Conservation (phyloP, 2,329 filamentous ascomycete genomes). For the Xylaria sp. region DNA sequence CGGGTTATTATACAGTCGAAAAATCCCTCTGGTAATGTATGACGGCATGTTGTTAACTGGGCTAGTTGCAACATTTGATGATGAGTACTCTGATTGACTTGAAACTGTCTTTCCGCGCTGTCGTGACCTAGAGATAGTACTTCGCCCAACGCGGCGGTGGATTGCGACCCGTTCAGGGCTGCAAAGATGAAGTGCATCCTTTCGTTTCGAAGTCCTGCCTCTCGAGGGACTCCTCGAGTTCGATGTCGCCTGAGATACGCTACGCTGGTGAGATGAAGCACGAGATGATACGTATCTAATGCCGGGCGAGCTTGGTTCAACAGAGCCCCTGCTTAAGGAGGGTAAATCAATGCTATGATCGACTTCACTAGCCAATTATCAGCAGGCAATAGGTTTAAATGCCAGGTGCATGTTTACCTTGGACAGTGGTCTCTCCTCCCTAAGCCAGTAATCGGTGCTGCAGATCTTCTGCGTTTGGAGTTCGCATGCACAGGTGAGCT, state of each 20-base stretch:
- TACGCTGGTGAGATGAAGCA: background rate
- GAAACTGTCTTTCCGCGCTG: background rate
- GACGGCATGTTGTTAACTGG: background rate
- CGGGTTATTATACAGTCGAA: slow-evolving; percentile 29
- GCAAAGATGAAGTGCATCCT: background rate
- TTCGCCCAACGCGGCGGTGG: background rate
- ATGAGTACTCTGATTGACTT: background rate
- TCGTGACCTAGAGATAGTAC: background rate
- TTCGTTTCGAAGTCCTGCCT: slow-evolving; percentile 23
- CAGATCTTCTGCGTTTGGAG: slow-evolving; percentile 27
- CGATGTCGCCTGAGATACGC: background rate
- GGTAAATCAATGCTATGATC: background rate
- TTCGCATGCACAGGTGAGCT: slow-evolving; percentile 22
- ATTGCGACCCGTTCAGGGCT: background rate
- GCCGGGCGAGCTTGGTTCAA: background rate
- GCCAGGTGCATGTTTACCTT: background rate
- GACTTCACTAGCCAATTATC: background rate
- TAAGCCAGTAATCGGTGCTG: background rate
- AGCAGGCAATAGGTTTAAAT: background rate
- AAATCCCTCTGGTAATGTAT: slow-evolving; percentile 40
- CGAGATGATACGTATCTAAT: background rate
- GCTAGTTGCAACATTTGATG: background rate
- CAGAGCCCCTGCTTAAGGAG: background rate
- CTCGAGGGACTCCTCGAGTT: slow-evolving; percentile 11
- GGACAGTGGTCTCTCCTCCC: background rate